A percentile compares a stretch with the other conserved stretches of the same genome.
phyloP scores from a whole-genome alignment of 768 basidiomycete genomes.

The Mycena rebaudengoi region DNA sequence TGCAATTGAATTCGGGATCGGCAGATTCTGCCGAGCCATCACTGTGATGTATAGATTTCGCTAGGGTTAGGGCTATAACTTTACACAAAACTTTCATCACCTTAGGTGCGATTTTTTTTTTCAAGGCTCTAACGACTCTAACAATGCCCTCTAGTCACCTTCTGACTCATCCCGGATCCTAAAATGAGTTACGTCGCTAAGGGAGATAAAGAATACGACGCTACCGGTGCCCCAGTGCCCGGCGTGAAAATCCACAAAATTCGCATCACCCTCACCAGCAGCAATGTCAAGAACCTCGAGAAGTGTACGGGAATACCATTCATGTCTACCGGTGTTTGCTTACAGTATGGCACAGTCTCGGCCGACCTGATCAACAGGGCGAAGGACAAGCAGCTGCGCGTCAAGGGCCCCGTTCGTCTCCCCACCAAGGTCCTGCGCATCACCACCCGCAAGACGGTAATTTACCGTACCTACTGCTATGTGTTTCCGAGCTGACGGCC shows the following conservation, averaged over 20 bases:
- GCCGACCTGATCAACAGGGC: slow-evolving; percentile 96
- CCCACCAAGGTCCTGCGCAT: slow-evolving; percentile 99
- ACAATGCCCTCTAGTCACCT: slow-evolving; percentile 66
- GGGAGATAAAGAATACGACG: slow-evolving; percentile 98
- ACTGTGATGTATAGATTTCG: no score
- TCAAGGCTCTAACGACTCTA: not conserved
- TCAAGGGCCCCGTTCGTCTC: slow-evolving; percentile 98
- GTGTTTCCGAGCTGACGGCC: not conserved
- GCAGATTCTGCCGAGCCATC: no score
- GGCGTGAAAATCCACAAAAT: slow-evolving; percentile 98
- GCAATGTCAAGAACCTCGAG: slow-evolving; percentile 98
- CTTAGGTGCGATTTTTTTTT: slow-evolving; percentile 22
- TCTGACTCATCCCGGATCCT: slow-evolving; percentile 67
- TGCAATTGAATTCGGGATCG: no score
- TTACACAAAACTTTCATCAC: slow-evolving; percentile 15
- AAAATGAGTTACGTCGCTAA: slow-evolving; percentile 99
- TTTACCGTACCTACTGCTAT: slow-evolving; percentile 44
- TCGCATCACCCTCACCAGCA: slow-evolving; percentile 97
- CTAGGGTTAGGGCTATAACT: no score
- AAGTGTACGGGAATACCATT: slow-evolving; percentile 79
- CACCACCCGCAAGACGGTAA: slow-evolving; percentile 99
- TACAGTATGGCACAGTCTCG: slow-evolving; percentile 74
- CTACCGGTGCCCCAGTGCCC: slow-evolving; percentile 85
- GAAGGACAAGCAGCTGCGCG: slow-evolving; percentile 99
- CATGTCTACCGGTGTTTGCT: not conserved